Percentiles rank a stretch among this genome's conserved stretches.
Conservation (phyloP, 2,329 filamentous ascomycete genomes). For the Fusarium sp. region DNA sequence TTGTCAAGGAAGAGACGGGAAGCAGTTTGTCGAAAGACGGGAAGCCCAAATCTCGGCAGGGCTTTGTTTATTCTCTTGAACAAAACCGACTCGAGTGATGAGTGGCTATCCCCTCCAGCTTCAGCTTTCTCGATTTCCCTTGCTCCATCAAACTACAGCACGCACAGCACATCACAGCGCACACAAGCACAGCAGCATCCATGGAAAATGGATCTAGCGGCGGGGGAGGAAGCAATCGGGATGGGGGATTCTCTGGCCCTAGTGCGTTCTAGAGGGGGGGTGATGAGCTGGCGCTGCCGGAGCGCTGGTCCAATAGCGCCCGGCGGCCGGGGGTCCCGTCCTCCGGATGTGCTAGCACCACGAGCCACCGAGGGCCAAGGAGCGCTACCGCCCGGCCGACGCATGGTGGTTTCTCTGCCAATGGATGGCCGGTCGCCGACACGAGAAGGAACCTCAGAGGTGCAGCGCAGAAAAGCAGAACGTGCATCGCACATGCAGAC, state of each 20-base stretch:
- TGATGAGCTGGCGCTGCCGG: constrained; percentile 57
- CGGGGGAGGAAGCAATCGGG: constrained; percentile 8
- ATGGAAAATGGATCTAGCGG: background rate
- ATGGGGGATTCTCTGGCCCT: constrained; percentile 29
- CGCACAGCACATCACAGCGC: background rate
- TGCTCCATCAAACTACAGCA: background rate
- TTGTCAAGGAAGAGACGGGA: background rate
- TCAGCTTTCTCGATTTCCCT: background rate
- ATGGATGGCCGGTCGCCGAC: constrained; percentile 27
- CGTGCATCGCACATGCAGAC: constrained; percentile 29
- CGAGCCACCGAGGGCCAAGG: background rate
- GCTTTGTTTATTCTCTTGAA: background rate
- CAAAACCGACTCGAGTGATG: background rate
- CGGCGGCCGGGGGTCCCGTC: constrained; percentile 42
- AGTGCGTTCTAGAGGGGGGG: constrained; percentile 16
- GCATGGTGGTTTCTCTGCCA: constrained; percentile 37
- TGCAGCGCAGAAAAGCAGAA: background rate
- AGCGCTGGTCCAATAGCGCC: constrained; percentile 51
- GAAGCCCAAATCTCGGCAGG: background rate
- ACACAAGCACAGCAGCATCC: background rate
- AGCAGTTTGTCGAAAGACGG: background rate
- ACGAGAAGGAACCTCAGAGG: constrained; percentile 18
- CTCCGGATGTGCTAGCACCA: constrained; percentile 35
- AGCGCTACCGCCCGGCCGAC: background rate
- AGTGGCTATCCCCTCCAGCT: background rate